phyloP scores from a whole-genome alignment of 139 green algal species.

The Chlorella vulgaris region DNA sequence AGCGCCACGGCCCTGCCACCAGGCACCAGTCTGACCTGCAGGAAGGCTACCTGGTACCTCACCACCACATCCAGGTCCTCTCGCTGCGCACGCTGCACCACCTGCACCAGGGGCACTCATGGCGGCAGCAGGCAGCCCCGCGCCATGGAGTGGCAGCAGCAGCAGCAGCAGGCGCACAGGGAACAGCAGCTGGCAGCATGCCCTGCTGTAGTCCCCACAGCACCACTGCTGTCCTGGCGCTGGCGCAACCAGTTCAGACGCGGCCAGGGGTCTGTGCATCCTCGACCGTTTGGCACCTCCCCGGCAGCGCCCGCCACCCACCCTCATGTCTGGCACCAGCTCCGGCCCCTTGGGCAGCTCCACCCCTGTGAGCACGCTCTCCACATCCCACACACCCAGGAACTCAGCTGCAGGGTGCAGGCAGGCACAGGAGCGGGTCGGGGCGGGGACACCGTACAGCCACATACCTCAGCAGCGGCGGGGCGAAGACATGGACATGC shows the following conservation, averaged over 20 bases:
- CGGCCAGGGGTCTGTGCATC: no score
- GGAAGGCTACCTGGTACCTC: slow-evolving; percentile 53
- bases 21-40: neutral
- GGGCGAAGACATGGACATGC: neutral
- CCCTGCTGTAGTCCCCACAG: no score
- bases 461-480: no score
- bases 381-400: slow-evolving; percentile 61
- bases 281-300: no score
- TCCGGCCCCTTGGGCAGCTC: slow-evolving; percentile 75
- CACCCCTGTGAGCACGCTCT: slow-evolving; percentile 61
- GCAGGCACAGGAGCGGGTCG: neutral
- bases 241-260: neutral
- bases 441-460: no score
- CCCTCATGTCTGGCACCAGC: slow-evolving; percentile 62
- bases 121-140: no score
- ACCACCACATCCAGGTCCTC: slow-evolving; percentile 57
- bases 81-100: slow-evolving; percentile 56
- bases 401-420: slow-evolving; percentile 45
- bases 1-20: neutral
- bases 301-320: neutral
- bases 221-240: no score
- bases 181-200: no score
- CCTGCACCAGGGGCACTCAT: slow-evolving; percentile 8
- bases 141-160: no score
- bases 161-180: neutral